Evolutionary conservation across 371 early-diverging fungal genomes (phyloP).

Genomic region (Mortierella sp.): DNA sequence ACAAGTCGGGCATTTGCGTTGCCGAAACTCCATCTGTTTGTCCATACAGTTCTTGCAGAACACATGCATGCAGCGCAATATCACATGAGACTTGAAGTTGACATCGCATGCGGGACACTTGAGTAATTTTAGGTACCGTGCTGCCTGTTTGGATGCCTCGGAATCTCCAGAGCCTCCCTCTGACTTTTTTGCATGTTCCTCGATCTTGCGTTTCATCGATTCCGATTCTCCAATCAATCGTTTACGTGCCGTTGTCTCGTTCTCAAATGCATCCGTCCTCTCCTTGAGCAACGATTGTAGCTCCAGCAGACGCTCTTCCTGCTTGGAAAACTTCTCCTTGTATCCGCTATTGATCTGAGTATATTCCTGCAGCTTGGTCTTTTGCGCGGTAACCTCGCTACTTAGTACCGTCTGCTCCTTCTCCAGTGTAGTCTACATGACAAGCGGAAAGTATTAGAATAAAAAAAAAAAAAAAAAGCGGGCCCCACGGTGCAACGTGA

Average conservation of each 20-base stretch:
- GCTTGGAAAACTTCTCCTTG: constrained; percentile 52
- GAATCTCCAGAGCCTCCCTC: constrained; percentile 32
- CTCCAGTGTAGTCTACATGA: constrained; percentile 49
- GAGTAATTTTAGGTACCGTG: constrained; percentile 70
- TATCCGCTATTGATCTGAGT: constrained; percentile 35
- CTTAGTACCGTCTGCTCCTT: constrained; percentile 39
- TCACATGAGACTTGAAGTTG: constrained; percentile 87
- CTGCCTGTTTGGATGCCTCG: constrained; percentile 65
- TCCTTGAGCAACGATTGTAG: constrained; percentile 67
- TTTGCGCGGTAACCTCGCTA: constrained; percentile 28
- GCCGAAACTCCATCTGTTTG: constrained; percentile 88
- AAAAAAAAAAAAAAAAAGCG: too few species aligned
- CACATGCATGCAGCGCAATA: constrained; percentile 95
- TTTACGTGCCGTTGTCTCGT: constrained; percentile 65
- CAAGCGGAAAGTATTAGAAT: background rate
- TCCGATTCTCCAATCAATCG: constrained; percentile 69
- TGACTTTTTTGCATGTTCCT: constrained; percentile 57
- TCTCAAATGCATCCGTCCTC: constrained; percentile 66
- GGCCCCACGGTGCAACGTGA: background rate
- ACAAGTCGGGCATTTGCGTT: constrained; percentile 99
- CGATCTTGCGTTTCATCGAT: constrained; percentile 67
- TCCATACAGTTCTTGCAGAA: constrained; percentile 98
- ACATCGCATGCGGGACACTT: constrained; percentile 91
- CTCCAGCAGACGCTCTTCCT: constrained; percentile 56
- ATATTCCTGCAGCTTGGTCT: constrained; percentile 42